phyloP scores from a whole-genome alignment of 768 basidiomycete species.

The Lactarius akahatsu region DNA sequence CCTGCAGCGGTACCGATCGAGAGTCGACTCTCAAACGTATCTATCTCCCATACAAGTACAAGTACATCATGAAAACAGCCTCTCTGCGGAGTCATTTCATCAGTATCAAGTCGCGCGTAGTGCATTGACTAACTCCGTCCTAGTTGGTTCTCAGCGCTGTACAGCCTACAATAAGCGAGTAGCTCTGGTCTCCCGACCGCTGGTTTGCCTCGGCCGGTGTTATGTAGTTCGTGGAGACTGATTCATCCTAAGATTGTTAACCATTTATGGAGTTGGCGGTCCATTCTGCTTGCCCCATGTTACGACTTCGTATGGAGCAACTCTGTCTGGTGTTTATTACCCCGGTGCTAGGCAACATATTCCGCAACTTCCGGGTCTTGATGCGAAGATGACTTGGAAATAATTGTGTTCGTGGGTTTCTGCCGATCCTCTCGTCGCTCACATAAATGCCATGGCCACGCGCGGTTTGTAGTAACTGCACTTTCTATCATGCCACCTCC shows the following conservation, averaged over 20 bases:
- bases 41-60: not conserved
- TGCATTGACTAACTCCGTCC: not conserved
- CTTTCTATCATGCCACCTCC: slow-evolving; percentile 44
- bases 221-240: slow-evolving; percentile 11
- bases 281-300: slow-evolving; percentile 8
- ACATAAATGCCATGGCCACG: slow-evolving; percentile 22
- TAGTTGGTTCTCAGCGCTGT: slow-evolving; percentile 17
- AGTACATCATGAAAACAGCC: slow-evolving; percentile 6
- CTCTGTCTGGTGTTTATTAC: not conserved
- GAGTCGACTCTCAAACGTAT: not conserved
- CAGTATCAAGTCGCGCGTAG: not conserved
- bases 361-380: slow-evolving; percentile 18
- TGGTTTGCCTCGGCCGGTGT: slow-evolving; percentile 20
- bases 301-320: not conserved
- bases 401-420: not conserved
- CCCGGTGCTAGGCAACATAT: slow-evolving; percentile 10
- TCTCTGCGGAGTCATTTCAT: slow-evolving; percentile 9
- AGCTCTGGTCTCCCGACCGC: slow-evolving; percentile 7
- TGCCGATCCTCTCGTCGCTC: not conserved
- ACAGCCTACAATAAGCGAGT: slow-evolving; percentile 27
- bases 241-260: slow-evolving; percentile 13
- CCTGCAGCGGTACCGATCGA: not conserved
- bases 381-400: slow-evolving; percentile 17
- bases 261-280: slow-evolving; percentile 14
- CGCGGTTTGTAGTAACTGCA: slow-evolving; percentile 2